phyloP scores from a whole-genome alignment of 192 early-diverging fungal genomes.

The Linnemannia hyalina region DNA sequence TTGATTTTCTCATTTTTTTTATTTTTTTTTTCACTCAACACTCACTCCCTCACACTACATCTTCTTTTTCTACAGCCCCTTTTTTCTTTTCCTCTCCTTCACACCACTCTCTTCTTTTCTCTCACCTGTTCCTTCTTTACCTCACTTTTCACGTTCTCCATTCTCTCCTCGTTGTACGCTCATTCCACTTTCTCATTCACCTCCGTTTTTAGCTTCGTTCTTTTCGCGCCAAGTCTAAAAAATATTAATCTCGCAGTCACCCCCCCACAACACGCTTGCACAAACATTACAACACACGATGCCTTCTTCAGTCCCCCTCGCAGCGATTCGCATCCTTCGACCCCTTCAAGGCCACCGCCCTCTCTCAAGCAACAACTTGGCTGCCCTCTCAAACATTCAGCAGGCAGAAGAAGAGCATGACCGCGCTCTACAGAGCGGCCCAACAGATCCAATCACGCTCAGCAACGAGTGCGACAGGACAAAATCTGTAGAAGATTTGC shows the following conservation, averaged over 20 bases:
- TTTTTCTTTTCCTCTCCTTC: not conserved
- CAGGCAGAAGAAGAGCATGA: too few species aligned
- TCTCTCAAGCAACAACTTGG: not conserved
- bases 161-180: too few species aligned
- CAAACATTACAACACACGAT: not conserved
- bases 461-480: conserved; percentile 36
- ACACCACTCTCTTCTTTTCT: not conserved
- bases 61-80: not conserved
- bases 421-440: not conserved
- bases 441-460: conserved; percentile 29
- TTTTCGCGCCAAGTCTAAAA: not conserved
- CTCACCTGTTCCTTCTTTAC: not conserved
- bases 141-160: not conserved
- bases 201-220: not conserved
- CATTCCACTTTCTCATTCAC: not conserved
- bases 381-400: not conserved
- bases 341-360: conserved; percentile 9
- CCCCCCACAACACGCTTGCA: not conserved
- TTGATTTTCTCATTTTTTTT: too few species aligned
- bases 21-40: too few species aligned
- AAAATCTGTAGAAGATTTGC: conserved; percentile 9
- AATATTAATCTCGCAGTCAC: not conserved
- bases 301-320: conserved; percentile 2
- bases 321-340: conserved; percentile 32
- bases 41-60: too few species aligned